A percentile compares a stretch with the other conserved stretches of the same genome.
Conservation (phyloP, 805 yeast genomes). For the Starmera quercuum region DNA sequence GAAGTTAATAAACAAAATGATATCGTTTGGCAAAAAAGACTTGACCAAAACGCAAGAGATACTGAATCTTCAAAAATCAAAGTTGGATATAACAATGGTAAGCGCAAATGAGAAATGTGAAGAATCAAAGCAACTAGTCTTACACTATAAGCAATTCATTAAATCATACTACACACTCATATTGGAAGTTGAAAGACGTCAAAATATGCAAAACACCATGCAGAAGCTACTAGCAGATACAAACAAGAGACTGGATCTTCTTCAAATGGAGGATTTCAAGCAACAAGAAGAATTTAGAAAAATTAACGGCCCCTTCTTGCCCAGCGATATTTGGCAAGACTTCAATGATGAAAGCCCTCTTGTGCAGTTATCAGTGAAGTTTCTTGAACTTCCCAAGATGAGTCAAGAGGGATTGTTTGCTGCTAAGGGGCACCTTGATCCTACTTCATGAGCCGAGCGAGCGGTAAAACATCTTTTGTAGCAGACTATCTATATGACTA, state of each 20-base stretch:
- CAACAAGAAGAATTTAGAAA: conserved; percentile 36
- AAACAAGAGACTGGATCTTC: conserved; percentile 26
- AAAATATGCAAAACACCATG: conserved; percentile 32
- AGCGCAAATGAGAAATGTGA: conserved; percentile 11
- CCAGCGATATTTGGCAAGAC: conserved; percentile 40
- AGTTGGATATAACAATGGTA: conserved; percentile 2
- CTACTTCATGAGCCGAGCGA: too few relatives aligned
- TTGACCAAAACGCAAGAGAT: conserved; percentile 6
- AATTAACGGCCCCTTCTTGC: conserved; percentile 47
- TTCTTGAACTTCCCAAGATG: conserved; percentile 1
- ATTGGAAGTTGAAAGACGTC: conserved; percentile 46
- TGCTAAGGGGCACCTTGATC: too few relatives aligned
- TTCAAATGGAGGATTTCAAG: conserved; percentile 36
- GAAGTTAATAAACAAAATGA: conserved; percentile 14
- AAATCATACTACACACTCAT: conserved; percentile 44
- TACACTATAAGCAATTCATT: conserved; percentile 44
- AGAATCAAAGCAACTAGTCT: conserved; percentile 26
- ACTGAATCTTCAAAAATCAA: conserved; percentile 8
- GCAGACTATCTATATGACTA: not conserved
- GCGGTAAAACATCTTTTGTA: too few relatives aligned
- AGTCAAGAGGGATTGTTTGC: too few relatives aligned
- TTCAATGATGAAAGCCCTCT: too few relatives aligned
- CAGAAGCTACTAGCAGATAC: conserved; percentile 32
- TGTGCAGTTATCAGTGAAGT: too few relatives aligned
- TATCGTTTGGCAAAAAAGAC: conserved; percentile 14